These are phyloP conservation scores for Penicillium bialowiezense DNA, from an alignment of 495 filamentous ascomycete genomes.

Conservation along the genomic window DNA sequence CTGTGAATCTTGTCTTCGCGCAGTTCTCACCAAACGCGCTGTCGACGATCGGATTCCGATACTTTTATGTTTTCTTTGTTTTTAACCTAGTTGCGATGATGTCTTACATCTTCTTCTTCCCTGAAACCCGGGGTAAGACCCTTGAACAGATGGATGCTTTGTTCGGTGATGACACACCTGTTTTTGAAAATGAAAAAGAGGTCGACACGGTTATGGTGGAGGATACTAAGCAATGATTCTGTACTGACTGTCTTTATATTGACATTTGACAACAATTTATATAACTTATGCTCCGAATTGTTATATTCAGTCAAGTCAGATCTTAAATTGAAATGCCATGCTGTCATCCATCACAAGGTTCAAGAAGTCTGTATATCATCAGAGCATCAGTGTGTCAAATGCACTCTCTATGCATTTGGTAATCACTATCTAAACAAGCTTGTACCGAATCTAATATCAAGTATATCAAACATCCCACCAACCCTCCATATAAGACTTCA, in stretches of 20 bases:
- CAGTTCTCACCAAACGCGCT: slow-evolving; percentile 51
- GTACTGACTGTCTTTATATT: neutral
- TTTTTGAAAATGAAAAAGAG: neutral
- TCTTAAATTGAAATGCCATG: too few species aligned
- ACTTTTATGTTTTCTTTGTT: slow-evolving; percentile 49
- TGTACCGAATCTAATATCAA: too few species aligned
- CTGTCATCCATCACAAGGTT: too few species aligned
- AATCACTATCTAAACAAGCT: too few species aligned
- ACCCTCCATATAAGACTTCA: slow-evolving; percentile 46
- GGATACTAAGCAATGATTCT: neutral
- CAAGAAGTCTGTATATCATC: too few species aligned
- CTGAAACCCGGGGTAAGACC: slow-evolving; percentile 48
- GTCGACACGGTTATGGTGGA: neutral
- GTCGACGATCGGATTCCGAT: slow-evolving; percentile 41
- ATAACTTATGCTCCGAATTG: too few species aligned
- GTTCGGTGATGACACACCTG: slow-evolving; percentile 36
- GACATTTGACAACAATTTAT: too few species aligned
- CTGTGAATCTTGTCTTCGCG: slow-evolving; percentile 48
- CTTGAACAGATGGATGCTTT: slow-evolving; percentile 54
- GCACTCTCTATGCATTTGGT: too few species aligned
- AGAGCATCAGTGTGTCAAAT: too few species aligned
- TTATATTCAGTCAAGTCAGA: too few species aligned
- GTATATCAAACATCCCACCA: slow-evolving; percentile 49
- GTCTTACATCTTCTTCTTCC: slow-evolving; percentile 43
- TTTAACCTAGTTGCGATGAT: slow-evolving; percentile 42